These are phyloP conservation scores for Zizania palustris DNA, from an alignment of 202 grass and related monocot genomes.

Conservation along the genomic window DNA sequence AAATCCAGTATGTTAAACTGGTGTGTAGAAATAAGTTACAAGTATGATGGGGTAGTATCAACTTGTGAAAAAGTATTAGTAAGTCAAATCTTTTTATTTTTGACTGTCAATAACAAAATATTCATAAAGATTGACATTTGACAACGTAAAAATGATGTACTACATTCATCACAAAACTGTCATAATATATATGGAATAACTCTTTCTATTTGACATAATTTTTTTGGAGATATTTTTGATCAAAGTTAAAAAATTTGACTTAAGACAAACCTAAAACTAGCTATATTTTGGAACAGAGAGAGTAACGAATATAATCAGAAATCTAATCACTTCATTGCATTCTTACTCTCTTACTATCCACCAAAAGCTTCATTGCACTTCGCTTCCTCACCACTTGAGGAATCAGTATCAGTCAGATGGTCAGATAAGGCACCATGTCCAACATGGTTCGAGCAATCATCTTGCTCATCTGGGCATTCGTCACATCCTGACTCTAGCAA, in stretches of 20 bases:
- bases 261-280: too few species aligned
- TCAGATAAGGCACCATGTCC: conserved; percentile 13
- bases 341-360: conserved; percentile 26
- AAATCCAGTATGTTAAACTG: conserved; percentile 2
- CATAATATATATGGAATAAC: too few species aligned
- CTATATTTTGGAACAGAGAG: neutral
- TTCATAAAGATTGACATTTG: too few species aligned
- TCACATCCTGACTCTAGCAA: conserved; percentile 46
- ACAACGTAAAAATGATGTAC: too few species aligned
- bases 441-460: conserved; percentile 13
- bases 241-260: too few species aligned
- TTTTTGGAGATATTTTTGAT: too few species aligned
- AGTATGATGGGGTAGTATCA: neutral
- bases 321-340: neutral
- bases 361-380: conserved; percentile 48
- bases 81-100: too few species aligned
- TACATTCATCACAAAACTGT: too few species aligned
- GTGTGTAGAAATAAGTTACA: neutral
- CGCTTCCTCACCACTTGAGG: conserved; percentile 42
- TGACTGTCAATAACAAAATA: too few species aligned
- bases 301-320: neutral
- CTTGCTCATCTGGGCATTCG: conserved; percentile 25
- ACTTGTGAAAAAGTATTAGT: too few species aligned
- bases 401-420: conserved; percentile 44
- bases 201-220: too few species aligned